A percentile compares a stretch with the other conserved stretches of the same genome.
phyloP scores from a whole-genome alignment of 225 moss, liverwort and hornwort genomes.

The Antitrichia curtipendula region DNA sequence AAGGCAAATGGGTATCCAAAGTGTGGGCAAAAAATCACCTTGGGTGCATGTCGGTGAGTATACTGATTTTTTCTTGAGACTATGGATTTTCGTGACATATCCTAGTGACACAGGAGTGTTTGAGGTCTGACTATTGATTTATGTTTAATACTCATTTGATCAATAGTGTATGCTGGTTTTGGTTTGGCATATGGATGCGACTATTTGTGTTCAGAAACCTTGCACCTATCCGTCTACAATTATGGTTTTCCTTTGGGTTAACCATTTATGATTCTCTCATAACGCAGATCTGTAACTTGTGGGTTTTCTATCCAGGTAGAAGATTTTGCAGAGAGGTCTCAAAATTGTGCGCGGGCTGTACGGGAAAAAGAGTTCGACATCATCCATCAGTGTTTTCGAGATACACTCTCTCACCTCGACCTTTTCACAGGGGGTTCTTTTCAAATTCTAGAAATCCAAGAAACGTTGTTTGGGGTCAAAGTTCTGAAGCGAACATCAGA shows the following conservation, averaged over 20 bases:
- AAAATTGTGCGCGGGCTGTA: slow-evolving; percentile 52
- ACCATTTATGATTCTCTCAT: not conserved
- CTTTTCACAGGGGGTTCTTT: not conserved
- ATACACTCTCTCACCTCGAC: slow-evolving; percentile 24
- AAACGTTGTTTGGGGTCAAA: slow-evolving; percentile 17
- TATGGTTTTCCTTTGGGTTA: not conserved
- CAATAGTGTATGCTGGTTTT: not conserved
- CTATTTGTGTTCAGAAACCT: not conserved
- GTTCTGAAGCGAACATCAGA: slow-evolving; percentile 37
- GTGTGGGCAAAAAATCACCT: slow-evolving; percentile 85
- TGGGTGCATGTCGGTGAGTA: slow-evolving; percentile 78
- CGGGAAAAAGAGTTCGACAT: slow-evolving; percentile 46
- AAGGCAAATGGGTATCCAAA: slow-evolving; percentile 90
- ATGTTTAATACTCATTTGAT: not conserved
- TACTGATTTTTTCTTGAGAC: not conserved
- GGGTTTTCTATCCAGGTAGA: slow-evolving; percentile 28
- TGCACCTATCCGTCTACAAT: not conserved
- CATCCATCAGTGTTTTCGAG: slow-evolving; percentile 44
- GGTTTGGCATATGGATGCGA: not conserved
- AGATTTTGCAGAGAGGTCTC: slow-evolving; percentile 48
- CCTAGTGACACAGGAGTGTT: not conserved
- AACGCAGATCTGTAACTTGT: not conserved
- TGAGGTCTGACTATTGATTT: not conserved
- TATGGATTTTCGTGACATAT: not conserved
- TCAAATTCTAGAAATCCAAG: slow-evolving; percentile 19